These are phyloP conservation scores for Chaetomium strumarium DNA, from an alignment of 2,329 filamentous ascomycete genomes.

Conservation along the genomic window DNA sequence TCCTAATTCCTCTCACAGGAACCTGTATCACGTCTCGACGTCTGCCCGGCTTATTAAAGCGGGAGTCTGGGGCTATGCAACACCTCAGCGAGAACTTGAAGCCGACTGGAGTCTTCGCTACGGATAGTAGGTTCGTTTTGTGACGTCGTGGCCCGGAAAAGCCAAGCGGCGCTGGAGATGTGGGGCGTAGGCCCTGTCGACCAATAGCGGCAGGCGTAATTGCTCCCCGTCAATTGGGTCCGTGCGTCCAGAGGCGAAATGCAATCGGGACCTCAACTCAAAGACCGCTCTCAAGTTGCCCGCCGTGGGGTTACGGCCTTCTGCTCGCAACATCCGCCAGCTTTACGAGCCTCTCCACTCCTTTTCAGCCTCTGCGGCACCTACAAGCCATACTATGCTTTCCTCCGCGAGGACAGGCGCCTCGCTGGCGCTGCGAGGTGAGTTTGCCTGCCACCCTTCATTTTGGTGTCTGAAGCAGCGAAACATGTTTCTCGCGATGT, in stretches of 20 bases:
- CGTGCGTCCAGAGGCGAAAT: constrained; percentile 22
- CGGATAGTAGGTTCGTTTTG: no score
- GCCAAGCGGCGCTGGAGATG: background rate
- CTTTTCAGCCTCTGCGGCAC: constrained; percentile 1
- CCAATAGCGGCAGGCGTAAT: constrained; percentile 19
- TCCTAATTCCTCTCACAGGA: no score
- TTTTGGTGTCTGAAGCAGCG: background rate
- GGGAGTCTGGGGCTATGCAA: no score
- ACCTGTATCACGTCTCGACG: no score
- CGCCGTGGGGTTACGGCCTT: constrained; percentile 13
- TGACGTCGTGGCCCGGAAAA: background rate
- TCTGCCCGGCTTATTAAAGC: no score
- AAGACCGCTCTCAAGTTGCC: constrained; percentile 11
- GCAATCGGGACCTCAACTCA: constrained; percentile 23
- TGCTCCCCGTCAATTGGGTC: constrained; percentile 13
- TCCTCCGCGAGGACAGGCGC: constrained; percentile 45
- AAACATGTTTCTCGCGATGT: background rate
- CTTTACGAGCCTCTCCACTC: constrained; percentile 18
- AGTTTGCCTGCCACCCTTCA: constrained; percentile 20
- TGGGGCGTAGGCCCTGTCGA: background rate
- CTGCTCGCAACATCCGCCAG: constrained; percentile 8
- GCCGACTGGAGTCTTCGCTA: no score
- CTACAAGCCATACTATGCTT: constrained; percentile 36
- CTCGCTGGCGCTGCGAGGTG: constrained; percentile 49
- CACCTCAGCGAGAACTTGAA: no score